phyloP scores from a whole-genome alignment of 192 early-diverging fungal species.

The Chytriomyces confervae region DNA sequence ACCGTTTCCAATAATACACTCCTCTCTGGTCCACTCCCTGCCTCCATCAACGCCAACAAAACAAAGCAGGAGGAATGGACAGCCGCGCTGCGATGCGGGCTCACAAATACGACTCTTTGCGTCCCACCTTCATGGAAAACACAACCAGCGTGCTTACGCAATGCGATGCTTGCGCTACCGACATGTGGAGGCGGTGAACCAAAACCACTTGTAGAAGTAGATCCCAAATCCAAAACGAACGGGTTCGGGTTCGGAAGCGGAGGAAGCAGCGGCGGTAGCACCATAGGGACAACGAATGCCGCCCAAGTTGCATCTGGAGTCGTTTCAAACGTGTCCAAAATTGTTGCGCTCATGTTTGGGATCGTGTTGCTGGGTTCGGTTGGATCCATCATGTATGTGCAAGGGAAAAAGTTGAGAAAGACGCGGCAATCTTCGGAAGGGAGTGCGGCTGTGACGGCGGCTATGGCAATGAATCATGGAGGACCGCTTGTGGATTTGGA shows the following conservation, averaged over 20 bases:
- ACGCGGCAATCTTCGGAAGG: not conserved
- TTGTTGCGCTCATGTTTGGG: conserved; percentile 1
- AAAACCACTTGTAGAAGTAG: not conserved
- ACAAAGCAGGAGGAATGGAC: conserved; percentile 17
- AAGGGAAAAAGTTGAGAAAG: not conserved
- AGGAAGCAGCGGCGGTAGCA: not conserved
- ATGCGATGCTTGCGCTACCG: not conserved
- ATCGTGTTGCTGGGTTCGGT: not conserved
- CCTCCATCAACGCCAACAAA: conserved; percentile 2
- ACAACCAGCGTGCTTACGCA: conserved; percentile 21
- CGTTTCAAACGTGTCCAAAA: not conserved
- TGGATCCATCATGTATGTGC: not conserved
- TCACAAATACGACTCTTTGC: conserved; percentile 18
- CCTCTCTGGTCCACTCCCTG: conserved; percentile 14
- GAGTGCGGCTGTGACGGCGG: too few relatives aligned
- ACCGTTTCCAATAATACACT: conserved; percentile 22
- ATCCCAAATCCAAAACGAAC: not conserved
- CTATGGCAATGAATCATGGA: too few relatives aligned
- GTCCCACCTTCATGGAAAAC: conserved; percentile 9
- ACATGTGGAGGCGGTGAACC: not conserved
- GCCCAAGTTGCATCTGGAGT: not conserved
- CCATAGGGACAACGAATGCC: not conserved
- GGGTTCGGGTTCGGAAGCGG: not conserved
- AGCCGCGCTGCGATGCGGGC: not conserved
- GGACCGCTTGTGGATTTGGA: too few relatives aligned